Evolutionary conservation across 257 asterid genomes (phyloP).

Genomic region (Solanum ahanhuiri): DNA sequence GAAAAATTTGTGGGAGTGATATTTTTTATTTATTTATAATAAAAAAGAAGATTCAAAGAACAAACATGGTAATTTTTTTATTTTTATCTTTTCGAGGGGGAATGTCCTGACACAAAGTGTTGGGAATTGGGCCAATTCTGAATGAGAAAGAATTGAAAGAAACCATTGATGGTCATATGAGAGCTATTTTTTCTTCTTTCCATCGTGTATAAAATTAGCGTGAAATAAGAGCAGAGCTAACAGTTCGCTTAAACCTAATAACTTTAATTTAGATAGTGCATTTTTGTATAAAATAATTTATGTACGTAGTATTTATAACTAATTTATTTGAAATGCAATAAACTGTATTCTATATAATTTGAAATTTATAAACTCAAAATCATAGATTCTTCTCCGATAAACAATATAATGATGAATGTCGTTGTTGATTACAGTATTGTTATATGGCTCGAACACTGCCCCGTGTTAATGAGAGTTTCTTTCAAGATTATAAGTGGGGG

Average conservation of each 20-base stretch:
- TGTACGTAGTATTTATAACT: neutral
- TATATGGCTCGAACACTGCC: constrained; percentile 12
- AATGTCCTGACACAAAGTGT: constrained; percentile 14
- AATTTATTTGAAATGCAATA: neutral
- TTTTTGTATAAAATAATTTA: neutral
- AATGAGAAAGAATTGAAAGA: constrained; percentile 14
- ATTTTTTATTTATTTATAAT: neutral
- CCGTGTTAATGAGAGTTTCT: constrained; percentile 9
- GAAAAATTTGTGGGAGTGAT: neutral
- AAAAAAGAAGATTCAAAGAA: neutral
- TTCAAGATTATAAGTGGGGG: constrained; percentile 5
- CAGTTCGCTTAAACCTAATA: neutral
- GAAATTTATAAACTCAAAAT: neutral
- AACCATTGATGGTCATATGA: constrained; percentile 16
- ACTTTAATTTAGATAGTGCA: neutral
- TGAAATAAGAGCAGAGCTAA: no score
- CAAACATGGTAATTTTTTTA: neutral
- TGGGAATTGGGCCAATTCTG: constrained; percentile 15
- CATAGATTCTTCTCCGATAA: neutral
- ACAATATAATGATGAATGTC: neutral
- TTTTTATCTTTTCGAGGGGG: neutral
- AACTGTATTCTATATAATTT: neutral
- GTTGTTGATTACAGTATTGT: neutral
- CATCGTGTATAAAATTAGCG: neutral
- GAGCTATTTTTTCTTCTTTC: neutral